Evolutionary conservation across 495 filamentous ascomycete species (phyloP).

Genomic region (Jackrogersella multiformis): DNA sequence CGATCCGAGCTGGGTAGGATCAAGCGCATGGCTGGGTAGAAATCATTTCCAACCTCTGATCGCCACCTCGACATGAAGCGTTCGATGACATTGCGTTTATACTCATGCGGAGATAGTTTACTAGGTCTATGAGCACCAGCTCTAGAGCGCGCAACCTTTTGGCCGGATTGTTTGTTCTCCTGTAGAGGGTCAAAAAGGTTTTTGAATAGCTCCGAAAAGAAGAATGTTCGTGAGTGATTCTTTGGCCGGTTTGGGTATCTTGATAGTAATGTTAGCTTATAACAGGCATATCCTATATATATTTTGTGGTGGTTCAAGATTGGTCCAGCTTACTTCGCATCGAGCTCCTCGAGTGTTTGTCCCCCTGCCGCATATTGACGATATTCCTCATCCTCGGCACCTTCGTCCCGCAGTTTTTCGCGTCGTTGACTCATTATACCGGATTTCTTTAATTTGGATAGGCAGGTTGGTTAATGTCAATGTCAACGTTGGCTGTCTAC

Average conservation of each 20-base stretch:
- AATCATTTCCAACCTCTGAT: conserved; percentile 85
- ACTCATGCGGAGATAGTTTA: conserved; percentile 79
- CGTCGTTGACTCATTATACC: conserved; percentile 40
- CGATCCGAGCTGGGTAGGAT: conserved; percentile 95
- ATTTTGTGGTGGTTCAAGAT: not conserved
- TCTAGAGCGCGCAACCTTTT: conserved; percentile 59
- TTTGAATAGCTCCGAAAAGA: conserved; percentile 82
- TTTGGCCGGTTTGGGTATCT: conserved; percentile 86
- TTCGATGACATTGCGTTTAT: conserved; percentile 84
- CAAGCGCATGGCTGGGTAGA: conserved; percentile 91
- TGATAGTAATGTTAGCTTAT: conserved; percentile 41
- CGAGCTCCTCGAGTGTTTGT: conserved; percentile 63
- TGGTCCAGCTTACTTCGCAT: conserved; percentile 72
- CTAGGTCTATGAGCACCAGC: conserved; percentile 65
- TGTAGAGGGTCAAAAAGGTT: conserved; percentile 87
- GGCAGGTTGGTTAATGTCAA: not conserved
- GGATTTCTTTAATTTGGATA: not conserved
- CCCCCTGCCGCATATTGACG: conserved; percentile 56
- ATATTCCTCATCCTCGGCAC: conserved; percentile 61
- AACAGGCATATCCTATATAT: not conserved
- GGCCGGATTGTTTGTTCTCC: conserved; percentile 77
- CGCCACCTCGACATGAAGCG: conserved; percentile 91
- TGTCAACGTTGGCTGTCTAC: not conserved
- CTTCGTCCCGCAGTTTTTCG: conserved; percentile 56
- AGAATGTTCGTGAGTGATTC: conserved; percentile 79